Evolutionary conservation across 768 basidiomycete species (phyloP).

Genomic region (Phylloporus rhodoxanthus): DNA sequence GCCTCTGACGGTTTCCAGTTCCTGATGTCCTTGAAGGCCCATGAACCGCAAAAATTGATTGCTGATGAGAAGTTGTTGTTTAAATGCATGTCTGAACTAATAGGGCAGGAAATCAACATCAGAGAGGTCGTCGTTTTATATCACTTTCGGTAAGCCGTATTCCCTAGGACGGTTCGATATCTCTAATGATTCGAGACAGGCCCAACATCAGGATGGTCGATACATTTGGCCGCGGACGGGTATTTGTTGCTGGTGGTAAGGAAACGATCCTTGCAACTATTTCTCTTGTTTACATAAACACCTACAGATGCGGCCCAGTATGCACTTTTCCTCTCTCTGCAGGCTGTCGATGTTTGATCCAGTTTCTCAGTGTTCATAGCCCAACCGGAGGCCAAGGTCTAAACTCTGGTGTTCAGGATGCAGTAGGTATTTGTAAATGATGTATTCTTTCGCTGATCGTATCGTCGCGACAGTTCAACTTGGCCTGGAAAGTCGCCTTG

Average conservation of each 20-base stretch:
- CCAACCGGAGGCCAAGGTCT: conserved; percentile 30
- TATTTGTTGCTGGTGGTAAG: conserved; percentile 43
- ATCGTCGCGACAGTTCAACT: conserved; percentile 30
- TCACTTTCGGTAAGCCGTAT: conserved; percentile 19
- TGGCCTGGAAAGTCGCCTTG: conserved; percentile 42
- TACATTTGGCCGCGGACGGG: conserved; percentile 37
- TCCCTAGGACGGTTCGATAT: not conserved
- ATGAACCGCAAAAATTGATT: conserved; percentile 9
- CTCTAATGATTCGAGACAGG: conserved; percentile 19
- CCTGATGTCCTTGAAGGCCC: not conserved
- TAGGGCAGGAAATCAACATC: conserved; percentile 26
- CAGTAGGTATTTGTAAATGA: conserved; percentile 24
- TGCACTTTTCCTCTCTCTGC: not conserved
- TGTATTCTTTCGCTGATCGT: not conserved
- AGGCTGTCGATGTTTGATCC: not conserved
- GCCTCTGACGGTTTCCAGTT: conserved; percentile 14
- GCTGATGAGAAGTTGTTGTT: conserved; percentile 22
- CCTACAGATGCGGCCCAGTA: conserved; percentile 43
- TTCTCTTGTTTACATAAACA: not conserved
- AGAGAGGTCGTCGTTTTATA: conserved; percentile 21
- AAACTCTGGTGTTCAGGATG: conserved; percentile 35
- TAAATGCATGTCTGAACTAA: conserved; percentile 22
- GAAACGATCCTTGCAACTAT: not conserved
- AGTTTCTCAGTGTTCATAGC: conserved; percentile 16
- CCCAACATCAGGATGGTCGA: conserved; percentile 47